phyloP scores from a whole-genome alignment of 2,329 filamentous ascomycete species.

The Fonsecaea monophora region DNA sequence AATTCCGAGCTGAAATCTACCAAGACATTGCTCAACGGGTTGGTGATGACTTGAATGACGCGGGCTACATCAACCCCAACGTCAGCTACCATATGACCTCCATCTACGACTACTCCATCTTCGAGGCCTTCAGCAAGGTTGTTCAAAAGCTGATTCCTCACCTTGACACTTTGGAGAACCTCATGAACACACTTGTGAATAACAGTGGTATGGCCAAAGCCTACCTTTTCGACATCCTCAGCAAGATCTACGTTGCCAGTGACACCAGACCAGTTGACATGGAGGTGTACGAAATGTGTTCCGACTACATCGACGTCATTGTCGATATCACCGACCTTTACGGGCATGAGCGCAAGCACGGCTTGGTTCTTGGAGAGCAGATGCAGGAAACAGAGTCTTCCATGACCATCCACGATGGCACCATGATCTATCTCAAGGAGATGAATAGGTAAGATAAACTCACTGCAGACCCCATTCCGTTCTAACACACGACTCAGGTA shows the following conservation, averaged over 20 bases:
- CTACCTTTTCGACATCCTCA: conserved; percentile 95
- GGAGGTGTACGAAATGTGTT: conserved; percentile 96
- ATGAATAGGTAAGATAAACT: conserved; percentile 65
- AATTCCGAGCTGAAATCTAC: conserved; percentile 95
- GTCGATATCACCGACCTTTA: conserved; percentile 97
- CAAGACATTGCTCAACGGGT: conserved; percentile 96
- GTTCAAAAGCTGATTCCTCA: conserved; percentile 97
- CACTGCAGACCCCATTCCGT: conserved; percentile 3
- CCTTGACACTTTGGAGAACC: conserved; percentile 86
- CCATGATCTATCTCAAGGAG: conserved; percentile 69
- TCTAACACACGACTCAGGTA: conserved; percentile 54
- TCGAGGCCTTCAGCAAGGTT: conserved; percentile 97
- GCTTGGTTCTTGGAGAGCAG: conserved; percentile 51
- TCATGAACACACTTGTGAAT: conserved; percentile 91
- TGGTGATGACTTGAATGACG: conserved; percentile 91
- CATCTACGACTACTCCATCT: conserved; percentile 98
- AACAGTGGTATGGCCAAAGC: conserved; percentile 97
- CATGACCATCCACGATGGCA: conserved; percentile 67
- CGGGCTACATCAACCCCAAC: conserved; percentile 89
- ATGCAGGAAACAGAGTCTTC: conserved; percentile 66
- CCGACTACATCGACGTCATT: conserved; percentile 97
- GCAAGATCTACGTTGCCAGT: conserved; percentile 98
- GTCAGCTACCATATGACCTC: conserved; percentile 95
- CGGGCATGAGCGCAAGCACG: conserved; percentile 61
- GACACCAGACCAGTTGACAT: conserved; percentile 93